Base-by-base conservation (phyloP, 1,284 basidiomycete genomes). In the Tilletia setariae region DNA sequence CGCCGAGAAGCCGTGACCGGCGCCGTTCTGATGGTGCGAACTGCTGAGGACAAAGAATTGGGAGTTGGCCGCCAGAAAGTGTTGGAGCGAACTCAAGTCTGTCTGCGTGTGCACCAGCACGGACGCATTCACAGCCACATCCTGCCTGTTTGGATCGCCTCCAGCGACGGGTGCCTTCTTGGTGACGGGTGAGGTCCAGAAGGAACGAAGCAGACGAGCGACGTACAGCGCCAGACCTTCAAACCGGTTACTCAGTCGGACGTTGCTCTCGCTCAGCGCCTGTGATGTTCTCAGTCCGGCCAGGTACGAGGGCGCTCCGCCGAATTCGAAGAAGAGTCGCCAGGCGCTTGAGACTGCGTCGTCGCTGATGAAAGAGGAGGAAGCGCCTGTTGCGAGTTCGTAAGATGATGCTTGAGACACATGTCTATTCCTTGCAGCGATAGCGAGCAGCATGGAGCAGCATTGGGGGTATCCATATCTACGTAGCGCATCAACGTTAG, bases 161-260 rank as follows among this genome's bases (percentile, higher is more conserved):
- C 35, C 35, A 23, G 35, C 32, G 23, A 81, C 84, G 67, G 78
- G 91, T 90, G 87, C 85, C 42, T 85, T 78, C 67, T 66, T 51
- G 8, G 67, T 66, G 35, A 72, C 35, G 23, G 23, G 15, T 40
- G 70, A 64, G 44, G 89, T 90, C 94, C 95, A 98, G 70, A 98
- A 86, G 0, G 92, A 91, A 47, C 93, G 86, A 19, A 97, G 84
- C 30, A 95, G 85, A 65, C 95, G 87, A 2, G 92, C 89, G 76
- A 98, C 88, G 81, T 93, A 94, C 42, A 95, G 84, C 0, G 90
- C 91, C 47, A 98, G 86, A 0, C 93, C 95, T 83, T 98, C 93
- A 75, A 94, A 88, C 64, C 93, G 87, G n/a, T 44, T 64, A 21
- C 92, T 94, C 83, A 91, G 94, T 63, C 88, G 87, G 23, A 92